These are phyloP conservation scores for Meyerozyma carpophila DNA, from an alignment of 1,139 yeast genomes.

Conservation along the genomic window DNA sequence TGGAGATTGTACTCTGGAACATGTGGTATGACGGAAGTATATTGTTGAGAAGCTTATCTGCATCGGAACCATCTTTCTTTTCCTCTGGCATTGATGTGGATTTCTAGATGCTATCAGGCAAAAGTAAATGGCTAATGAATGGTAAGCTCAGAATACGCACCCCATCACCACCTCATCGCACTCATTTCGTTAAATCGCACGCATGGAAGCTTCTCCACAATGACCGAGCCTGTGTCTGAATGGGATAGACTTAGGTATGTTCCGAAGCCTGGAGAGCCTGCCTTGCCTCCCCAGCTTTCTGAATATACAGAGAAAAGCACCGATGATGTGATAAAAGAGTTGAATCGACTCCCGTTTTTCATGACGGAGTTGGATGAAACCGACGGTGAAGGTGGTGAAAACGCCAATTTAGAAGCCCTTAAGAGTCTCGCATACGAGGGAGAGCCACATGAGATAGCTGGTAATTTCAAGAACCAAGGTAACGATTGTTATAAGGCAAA, in stretches of 20 bases:
- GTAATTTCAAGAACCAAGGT: slow-evolving; percentile 88
- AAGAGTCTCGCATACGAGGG: slow-evolving; percentile 93
- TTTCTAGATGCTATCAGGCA: background rate
- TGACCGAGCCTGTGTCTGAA: slow-evolving; percentile 28
- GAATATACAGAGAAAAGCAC: slow-evolving; percentile 61
- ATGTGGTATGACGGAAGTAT: slow-evolving; percentile 44
- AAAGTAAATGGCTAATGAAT: background rate
- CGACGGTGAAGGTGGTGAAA: slow-evolving; percentile 75
- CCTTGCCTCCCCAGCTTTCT: slow-evolving; percentile 75
- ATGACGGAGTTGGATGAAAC: slow-evolving; percentile 83
- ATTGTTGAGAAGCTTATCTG: slow-evolving; percentile 30
- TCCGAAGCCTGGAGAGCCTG: slow-evolving; percentile 77
- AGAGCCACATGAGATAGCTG: slow-evolving; percentile 87
- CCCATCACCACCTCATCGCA: background rate
- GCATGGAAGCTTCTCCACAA: background rate
- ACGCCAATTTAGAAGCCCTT: slow-evolving; percentile 75
- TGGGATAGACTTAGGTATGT: slow-evolving; percentile 56
- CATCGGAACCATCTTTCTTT: background rate
- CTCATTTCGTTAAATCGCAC: background rate
- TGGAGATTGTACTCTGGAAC: slow-evolving; percentile 41
- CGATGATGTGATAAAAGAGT: slow-evolving; percentile 73
- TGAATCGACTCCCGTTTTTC: slow-evolving; percentile 86
- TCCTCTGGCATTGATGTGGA: background rate
- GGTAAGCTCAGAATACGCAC: background rate
- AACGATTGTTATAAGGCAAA: slow-evolving; percentile 75